Base-by-base conservation (phyloP, 164 flowering plant genomes). In the grape (Vitis vinifera) region DNA sequence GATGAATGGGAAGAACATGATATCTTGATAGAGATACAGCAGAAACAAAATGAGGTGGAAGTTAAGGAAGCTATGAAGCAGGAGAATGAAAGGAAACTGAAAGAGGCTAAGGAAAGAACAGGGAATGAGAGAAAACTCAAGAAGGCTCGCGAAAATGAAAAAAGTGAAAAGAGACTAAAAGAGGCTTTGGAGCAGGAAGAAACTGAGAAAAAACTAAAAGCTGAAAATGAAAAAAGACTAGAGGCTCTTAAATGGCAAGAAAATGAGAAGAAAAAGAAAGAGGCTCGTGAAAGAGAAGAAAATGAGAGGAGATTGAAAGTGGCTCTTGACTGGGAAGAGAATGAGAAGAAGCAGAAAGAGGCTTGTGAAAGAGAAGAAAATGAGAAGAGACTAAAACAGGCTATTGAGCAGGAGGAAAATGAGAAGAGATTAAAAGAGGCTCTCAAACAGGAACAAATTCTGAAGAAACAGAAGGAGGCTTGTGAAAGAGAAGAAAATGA, bases 291-390 rank as follows among this genome's bases (percentile, higher is more conserved):
- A 55, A 52, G 31, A 59, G 75, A 68, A 59, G 77, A 68, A 29
- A 30, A 53, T 29, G 76, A 71, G 63, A 71, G 57, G 55, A 70
- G 29, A 30, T 50, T 56, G 13, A 64, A 51, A 47, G 75, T 66
- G 64, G 71, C 66, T 44, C 56, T 1, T 11, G 69, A 73, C 55
- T 49, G 9, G 59, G 76, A 71, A 72, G 77, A 75, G 57, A 65
- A 47, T 59, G 81, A 79, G 64, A 76, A 56, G 64, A 73, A 51
- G 37, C 52, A 17, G 3, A 69, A 57, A 73, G 80, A 66, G 66
- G 71, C 73, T 68, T 19, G 8, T 16, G 73, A 81, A n/a, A 68
- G 56, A 55, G 77, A 60, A 63, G 84, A 84, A 19, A 66, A 37
- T 37, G 81, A 77, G 56, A 72, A 64, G 67, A 75, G 31, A 68